These are phyloP conservation scores for Neopestalotiopsis rosae DNA, from an alignment of 2,329 filamentous ascomycete genomes.

Conservation along the genomic window DNA sequence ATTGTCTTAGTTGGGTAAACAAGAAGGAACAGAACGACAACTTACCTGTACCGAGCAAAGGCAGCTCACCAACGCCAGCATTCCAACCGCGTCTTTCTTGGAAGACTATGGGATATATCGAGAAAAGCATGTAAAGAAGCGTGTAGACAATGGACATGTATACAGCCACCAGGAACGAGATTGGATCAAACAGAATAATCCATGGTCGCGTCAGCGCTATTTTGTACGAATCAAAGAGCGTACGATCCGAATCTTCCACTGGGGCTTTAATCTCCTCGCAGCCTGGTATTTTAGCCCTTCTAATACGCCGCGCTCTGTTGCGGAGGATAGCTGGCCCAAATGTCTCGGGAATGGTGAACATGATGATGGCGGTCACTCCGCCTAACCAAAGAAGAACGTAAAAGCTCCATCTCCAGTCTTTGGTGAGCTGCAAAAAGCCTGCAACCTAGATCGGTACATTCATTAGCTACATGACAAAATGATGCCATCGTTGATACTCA, in stretches of 20 bases:
- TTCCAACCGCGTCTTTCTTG: conserved; percentile 59
- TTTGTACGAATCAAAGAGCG: conserved; percentile 51
- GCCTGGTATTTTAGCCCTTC: conserved; percentile 51
- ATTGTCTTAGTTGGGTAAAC: not conserved
- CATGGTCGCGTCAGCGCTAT: conserved; percentile 59
- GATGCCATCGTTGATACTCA: not conserved
- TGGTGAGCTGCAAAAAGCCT: conserved; percentile 61
- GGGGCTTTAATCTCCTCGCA: conserved; percentile 58
- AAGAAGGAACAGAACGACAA: not conserved
- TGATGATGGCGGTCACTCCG: conserved; percentile 43
- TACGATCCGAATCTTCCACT: conserved; percentile 51
- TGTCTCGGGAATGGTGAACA: conserved; percentile 66
- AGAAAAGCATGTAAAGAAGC: conserved; percentile 63
- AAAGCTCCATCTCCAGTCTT: conserved; percentile 60
- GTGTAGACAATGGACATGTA: conserved; percentile 60
- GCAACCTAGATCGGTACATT: conserved; percentile 36
- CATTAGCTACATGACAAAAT: not conserved
- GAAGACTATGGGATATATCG: conserved; percentile 61
- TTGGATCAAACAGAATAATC: conserved; percentile 59
- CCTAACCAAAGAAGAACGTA: conserved; percentile 53
- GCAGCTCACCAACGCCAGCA: conserved; percentile 55
- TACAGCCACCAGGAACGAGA: conserved; percentile 55
- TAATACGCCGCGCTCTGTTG: conserved; percentile 58
- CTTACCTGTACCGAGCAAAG: conserved; percentile 51
- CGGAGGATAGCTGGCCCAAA: conserved; percentile 54